These are phyloP conservation scores for Cymbopogon citratus DNA, from an alignment of 176 grass and related monocot genomes.

Conservation along the genomic window DNA sequence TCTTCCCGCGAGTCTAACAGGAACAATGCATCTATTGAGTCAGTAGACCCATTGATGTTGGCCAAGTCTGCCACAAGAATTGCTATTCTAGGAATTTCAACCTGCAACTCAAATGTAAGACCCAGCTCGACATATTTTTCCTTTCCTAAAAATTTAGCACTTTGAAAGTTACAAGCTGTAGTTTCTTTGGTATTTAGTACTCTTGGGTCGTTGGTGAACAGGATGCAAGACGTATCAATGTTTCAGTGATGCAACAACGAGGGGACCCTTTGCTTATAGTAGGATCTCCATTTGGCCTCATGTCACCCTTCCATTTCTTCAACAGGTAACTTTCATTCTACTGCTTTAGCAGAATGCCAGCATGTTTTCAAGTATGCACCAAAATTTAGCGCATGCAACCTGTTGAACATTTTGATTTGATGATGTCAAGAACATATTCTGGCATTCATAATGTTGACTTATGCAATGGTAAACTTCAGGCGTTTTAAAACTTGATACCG, in stretches of 20 bases:
- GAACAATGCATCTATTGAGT: slow-evolving; percentile 37
- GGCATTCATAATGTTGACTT: not conserved
- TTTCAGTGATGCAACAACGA: slow-evolving; percentile 53
- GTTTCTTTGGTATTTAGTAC: slow-evolving; percentile 16
- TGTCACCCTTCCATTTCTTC: slow-evolving; percentile 87
- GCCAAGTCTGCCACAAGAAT: slow-evolving; percentile 73
- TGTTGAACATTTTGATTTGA: not conserved
- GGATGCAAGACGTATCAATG: slow-evolving; percentile 48
- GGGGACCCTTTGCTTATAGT: slow-evolving; percentile 67
- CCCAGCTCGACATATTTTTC: slow-evolving; percentile 4
- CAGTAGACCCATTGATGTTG: slow-evolving; percentile 34
- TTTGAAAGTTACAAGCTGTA: slow-evolving; percentile 17
- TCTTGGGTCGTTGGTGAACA: slow-evolving; percentile 33
- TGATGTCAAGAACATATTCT: not conserved
- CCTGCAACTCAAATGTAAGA: slow-evolving; percentile 45
- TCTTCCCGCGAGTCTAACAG: slow-evolving; percentile 43
- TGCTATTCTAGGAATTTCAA: slow-evolving; percentile 72
- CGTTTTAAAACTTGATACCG: not conserved
- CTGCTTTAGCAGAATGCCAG: not conserved
- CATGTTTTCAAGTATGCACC: not conserved
- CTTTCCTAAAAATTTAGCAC: slow-evolving; percentile 31
- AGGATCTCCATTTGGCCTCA: slow-evolving; percentile 82
- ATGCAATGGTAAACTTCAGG: not conserved
- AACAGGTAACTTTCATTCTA: slow-evolving; percentile 60
- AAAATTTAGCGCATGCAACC: not conserved